Evolutionary conservation across 2,329 filamentous ascomycete species (phyloP), one percentile per base, ranked within the genome.

Genomic region (Colletotrichum salicis): DNA sequence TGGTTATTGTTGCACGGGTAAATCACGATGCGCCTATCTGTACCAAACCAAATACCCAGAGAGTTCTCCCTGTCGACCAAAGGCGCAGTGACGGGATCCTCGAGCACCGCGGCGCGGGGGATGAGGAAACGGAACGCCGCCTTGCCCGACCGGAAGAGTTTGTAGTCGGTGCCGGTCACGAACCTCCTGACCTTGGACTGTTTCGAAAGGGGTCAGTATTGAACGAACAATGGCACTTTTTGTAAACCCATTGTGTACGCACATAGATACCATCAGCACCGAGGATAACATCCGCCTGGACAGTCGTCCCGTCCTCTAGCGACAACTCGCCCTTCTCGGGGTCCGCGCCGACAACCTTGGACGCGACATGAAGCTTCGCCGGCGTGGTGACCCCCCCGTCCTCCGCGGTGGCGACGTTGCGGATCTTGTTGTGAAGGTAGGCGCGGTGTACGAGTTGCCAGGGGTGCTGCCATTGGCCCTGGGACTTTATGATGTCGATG

Each of bases 101-200:
- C 75, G 3, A 78, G 75, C 4, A 77, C 78, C 1, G 70, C 72
- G 2, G 70, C 62, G 5, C 72, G 70, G 0, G 85, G 81, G 0
- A 90, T 82, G 37, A 89, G 75, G 76, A 89, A 90, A 8, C 88
- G 80, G 74, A 89, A 90, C 0, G 88, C 87, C 61, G 85, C 88
- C 75, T 88, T 88, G 11, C 88, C 88, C 1, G 83, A 85, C 1
- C 82, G 80, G 54, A 83, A 84, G 0, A 84, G 80, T 8, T 78
- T 79, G 35, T 76, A 59, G 0, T 67, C 63, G 4, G 75, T 64
- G 8, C 75, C 77, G 2, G 67, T 74, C 0, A 80, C 70, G 0
- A 71, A 72, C 71, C 75, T 54, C 73, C 82, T 12, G 58, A 76
- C 69, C 66, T 72, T 76, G 69, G 64, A 78, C 75, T 75, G 76